Conservation (phyloP, 139 green algal species). For the Chlorella sp. region DNA sequence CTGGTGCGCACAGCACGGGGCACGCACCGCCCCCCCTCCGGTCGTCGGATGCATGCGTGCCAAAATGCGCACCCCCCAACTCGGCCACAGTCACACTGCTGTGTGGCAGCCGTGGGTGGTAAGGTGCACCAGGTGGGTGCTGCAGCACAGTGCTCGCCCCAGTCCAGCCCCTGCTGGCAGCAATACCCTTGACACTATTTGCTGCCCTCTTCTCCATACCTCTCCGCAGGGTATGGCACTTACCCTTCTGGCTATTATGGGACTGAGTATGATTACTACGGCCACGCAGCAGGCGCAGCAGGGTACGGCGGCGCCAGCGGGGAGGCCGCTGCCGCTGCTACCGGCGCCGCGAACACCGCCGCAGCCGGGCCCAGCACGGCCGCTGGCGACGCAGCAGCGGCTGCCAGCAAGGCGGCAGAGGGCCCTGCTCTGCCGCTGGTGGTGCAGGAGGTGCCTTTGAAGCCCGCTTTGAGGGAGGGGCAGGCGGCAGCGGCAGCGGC, state of each 20-base stretch:
- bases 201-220: background rate
- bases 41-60: background rate
- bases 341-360: background rate
- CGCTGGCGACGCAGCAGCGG: background rate
- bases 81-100: no score
- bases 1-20: background rate
- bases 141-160: background rate
- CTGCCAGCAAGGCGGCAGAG: background rate
- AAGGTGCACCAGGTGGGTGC: background rate
- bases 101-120: background rate
- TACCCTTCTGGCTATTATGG: background rate
- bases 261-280: conserved; percentile 16
- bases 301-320: background rate
- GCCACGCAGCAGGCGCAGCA: background rate
- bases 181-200: no score
- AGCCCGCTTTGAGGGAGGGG: background rate
- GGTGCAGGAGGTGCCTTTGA: conserved; percentile 10
- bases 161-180: no score
- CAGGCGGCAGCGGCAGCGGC: background rate
- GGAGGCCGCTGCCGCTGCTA: background rate
- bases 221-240: background rate
- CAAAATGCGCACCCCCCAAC: no score
- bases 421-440: background rate
- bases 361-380: background rate
- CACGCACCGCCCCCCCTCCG: background rate